phyloP scores from a whole-genome alignment of 2,329 filamentous ascomycete genomes.

The Ceratocystiopsis brevicomis region DNA sequence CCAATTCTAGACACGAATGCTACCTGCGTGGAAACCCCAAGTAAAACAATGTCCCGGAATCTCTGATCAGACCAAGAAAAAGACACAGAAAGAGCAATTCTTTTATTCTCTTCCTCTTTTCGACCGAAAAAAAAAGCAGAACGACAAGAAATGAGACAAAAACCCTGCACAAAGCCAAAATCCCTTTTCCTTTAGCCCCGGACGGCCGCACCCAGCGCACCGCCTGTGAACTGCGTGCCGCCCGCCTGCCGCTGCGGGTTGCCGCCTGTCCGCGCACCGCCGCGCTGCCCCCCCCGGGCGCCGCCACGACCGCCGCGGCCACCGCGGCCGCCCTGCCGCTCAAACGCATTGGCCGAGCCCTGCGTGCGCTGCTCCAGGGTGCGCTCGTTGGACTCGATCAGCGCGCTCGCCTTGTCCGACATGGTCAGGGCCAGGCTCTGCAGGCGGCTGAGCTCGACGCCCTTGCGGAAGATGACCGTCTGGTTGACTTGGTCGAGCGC shows the following conservation, averaged over 20 bases:
- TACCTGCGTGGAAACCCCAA: no score
- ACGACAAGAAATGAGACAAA: no score
- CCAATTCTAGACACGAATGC: no score
- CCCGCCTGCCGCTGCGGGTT: conserved; percentile 47
- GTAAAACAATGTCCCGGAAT: no score
- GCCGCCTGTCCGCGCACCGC: conserved; percentile 38
- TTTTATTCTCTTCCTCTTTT: no score
- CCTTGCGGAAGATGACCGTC: conserved; percentile 98
- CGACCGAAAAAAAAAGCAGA: no score
- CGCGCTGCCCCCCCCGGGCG: conserved; percentile 37
- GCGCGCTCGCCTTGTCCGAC: conserved; percentile 84
- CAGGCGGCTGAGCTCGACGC: conserved; percentile 87
- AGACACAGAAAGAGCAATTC: no score
- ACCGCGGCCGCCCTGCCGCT: conserved; percentile 69
- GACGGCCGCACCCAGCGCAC: conserved; percentile 53
- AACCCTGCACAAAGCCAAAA: no score
- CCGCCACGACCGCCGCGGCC: conserved; percentile 48
- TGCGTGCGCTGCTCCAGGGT: conserved; percentile 94
- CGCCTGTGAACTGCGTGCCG: conserved; percentile 65
- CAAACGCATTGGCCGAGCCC: conserved; percentile 86
- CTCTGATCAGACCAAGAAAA: no score
- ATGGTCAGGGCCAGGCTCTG: conserved; percentile 89
- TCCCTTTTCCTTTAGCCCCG: conserved; percentile 26
- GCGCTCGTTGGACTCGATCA: conserved; percentile 95
- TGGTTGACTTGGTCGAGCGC: conserved; percentile 95